Percentiles rank a stretch among this genome's conserved stretches.
phyloP scores from a whole-genome alignment of 495 filamentous ascomycete genomes.

The Chaetomium fimeti region DNA sequence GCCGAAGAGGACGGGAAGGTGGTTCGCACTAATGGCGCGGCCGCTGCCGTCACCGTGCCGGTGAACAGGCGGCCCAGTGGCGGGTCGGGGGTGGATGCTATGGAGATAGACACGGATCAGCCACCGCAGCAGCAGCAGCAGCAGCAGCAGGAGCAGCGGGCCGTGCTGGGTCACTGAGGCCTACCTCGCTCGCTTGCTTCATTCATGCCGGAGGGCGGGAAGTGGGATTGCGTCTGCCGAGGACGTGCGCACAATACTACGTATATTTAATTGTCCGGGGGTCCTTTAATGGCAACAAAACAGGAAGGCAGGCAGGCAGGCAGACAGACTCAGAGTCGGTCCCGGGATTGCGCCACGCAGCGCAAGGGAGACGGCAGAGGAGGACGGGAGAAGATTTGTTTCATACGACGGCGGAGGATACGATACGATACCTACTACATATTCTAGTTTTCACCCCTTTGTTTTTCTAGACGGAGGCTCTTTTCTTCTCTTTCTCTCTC shows the following conservation, averaged over 20 bases:
- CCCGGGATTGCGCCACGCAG: too few relatives aligned
- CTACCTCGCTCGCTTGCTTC: neutral
- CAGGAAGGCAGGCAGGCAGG: neutral
- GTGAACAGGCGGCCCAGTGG: slow-evolving; percentile 1
- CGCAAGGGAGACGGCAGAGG: too few relatives aligned
- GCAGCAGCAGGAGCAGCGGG: slow-evolving; percentile 7
- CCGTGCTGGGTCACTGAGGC: slow-evolving; percentile 16
- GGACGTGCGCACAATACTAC: too few relatives aligned
- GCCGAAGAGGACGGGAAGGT: neutral
- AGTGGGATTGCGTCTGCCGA: neutral
- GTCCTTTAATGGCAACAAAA: neutral
- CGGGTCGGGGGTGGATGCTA: slow-evolving; percentile 6
- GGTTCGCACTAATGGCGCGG: neutral
- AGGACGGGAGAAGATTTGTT: neutral
- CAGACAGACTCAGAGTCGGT: too few relatives aligned
- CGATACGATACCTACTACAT: slow-evolving; percentile 10
- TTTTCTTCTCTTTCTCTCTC: neutral
- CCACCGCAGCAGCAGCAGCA: neutral
- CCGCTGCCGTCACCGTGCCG: neutral
- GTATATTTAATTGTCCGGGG: neutral
- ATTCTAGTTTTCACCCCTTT: slow-evolving; percentile 2
- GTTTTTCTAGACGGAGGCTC: neutral
- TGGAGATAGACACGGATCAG: slow-evolving; percentile 13
- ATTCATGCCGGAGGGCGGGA: neutral
- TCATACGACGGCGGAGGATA: too few relatives aligned